phyloP scores from a whole-genome alignment of 164 flowering plant genomes.

The Platanus orientalis region DNA sequence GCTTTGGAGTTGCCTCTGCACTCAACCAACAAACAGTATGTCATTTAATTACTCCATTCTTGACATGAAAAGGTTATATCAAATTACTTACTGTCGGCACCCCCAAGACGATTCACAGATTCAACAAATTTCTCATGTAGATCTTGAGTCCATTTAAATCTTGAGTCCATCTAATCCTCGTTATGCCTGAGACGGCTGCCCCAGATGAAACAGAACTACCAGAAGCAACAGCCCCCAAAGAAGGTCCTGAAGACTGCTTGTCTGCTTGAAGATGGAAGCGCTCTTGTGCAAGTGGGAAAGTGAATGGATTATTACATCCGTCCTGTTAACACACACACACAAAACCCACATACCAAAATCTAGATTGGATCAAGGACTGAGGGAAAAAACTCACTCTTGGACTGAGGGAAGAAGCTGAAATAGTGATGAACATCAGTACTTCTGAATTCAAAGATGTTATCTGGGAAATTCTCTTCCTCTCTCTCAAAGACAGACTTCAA shows the following conservation, averaged over 20 bases:
- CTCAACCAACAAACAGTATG: conserved; percentile 7
- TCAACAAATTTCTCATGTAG: conserved; percentile 87
- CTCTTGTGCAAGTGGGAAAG: conserved; percentile 17
- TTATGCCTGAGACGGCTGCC: conserved; percentile 35
- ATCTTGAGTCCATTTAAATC: too few relatives aligned
- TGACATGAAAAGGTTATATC: neutral
- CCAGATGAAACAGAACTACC: conserved; percentile 31
- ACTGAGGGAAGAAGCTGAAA: conserved; percentile 22
- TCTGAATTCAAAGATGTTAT: conserved; percentile 24
- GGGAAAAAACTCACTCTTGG: conserved; percentile 31
- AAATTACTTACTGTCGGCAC: conserved; percentile 85
- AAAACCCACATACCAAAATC: neutral
- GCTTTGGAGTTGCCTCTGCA: conserved; percentile 93
- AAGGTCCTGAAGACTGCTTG: conserved; percentile 24
- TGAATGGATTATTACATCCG: conserved; percentile 16
- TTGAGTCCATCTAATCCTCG: conserved; percentile 93
- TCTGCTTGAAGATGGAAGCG: conserved; percentile 27
- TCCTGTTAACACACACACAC: conserved; percentile 6
- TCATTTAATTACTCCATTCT: neutral
- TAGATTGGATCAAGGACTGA: neutral
- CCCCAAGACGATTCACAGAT: conserved; percentile 80
- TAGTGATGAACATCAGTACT: conserved; percentile 5
- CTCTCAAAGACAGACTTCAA: conserved; percentile 34
- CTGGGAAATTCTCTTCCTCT: conserved; percentile 13
- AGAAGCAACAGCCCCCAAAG: conserved; percentile 19